phyloP scores from a whole-genome alignment of 345 rosid genomes.

The Dipteronia dyeriana region DNA sequence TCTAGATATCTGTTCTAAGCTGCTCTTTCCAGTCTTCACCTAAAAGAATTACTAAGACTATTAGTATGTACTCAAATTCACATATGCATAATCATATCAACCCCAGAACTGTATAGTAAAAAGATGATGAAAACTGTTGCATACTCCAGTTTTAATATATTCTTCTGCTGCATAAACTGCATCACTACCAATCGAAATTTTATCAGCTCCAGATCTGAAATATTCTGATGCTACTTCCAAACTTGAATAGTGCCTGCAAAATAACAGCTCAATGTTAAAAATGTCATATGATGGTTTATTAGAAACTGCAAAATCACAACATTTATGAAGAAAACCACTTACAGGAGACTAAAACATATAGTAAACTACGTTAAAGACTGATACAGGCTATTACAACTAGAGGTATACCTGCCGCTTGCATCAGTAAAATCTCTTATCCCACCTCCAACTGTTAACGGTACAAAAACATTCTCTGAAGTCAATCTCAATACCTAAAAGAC shows the following conservation, averaged over 20 bases:
- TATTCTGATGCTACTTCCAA: slow-evolving; percentile 97
- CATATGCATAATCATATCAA: slow-evolving; percentile 5
- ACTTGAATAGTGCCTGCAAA: slow-evolving; percentile 85
- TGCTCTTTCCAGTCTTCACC: slow-evolving; percentile 86
- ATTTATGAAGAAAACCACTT: neutral
- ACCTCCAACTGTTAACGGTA: slow-evolving; percentile 98
- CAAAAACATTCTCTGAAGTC: slow-evolving; percentile 95
- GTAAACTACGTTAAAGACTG: neutral
- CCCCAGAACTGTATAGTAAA: slow-evolving; percentile 2
- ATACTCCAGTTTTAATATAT: slow-evolving; percentile 76
- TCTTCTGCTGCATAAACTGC: slow-evolving; percentile 94
- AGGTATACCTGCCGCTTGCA: slow-evolving; percentile 82
- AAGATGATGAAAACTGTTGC: slow-evolving; percentile 21
- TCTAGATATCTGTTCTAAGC: slow-evolving; percentile 92
- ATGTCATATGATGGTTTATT: neutral
- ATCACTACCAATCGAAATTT: slow-evolving; percentile 95
- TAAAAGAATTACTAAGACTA: slow-evolving; percentile 31
- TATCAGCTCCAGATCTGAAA: slow-evolving; percentile 97
- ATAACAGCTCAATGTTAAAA: neutral
- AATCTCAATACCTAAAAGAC: slow-evolving; percentile 72
- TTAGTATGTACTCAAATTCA: slow-evolving; percentile 9
- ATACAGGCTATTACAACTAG: neutral
- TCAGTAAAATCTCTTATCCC: slow-evolving; percentile 96
- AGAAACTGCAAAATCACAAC: slow-evolving; percentile 1
- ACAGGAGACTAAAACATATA: neutral